Conservation (phyloP, 2,329 filamentous ascomycete species). For the Teratosphaeria pseudoeucalypti region DNA sequence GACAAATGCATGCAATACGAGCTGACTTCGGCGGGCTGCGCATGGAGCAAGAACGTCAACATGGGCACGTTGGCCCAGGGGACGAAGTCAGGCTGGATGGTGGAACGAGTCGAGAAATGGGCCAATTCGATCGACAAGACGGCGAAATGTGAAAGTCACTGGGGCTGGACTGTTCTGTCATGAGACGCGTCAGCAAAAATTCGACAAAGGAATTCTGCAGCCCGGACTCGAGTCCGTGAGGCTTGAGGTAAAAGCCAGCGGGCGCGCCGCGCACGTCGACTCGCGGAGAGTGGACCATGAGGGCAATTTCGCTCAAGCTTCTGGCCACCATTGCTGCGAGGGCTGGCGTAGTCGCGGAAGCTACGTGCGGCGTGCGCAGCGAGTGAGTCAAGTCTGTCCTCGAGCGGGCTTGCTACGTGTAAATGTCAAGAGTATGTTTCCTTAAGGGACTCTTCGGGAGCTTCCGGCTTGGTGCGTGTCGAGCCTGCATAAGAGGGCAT, state of each 20-base stretch:
- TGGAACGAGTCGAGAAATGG: conserved; percentile 11
- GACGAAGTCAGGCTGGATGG: conserved; percentile 16
- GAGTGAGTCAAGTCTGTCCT: no score
- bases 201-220: neutral
- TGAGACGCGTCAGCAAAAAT: neutral
- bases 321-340: no score
- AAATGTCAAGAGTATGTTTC: no score
- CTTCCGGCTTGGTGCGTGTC: no score
- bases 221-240: neutral
- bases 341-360: no score
- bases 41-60: conserved; percentile 7
- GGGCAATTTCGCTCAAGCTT: no score
- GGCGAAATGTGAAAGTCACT: neutral
- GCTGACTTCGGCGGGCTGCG: conserved; percentile 12
- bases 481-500: no score
- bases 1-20: conserved; percentile 18
- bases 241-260: neutral
- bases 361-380: no score
- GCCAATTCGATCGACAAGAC: neutral
- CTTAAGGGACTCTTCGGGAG: no score
- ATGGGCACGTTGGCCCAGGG: conserved; percentile 10
- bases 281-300: no score
- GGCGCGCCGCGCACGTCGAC: no score
- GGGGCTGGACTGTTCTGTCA: neutral
- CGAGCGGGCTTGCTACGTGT: no score